These are phyloP conservation scores for Penicillium malachiteum DNA, from an alignment of 495 filamentous ascomycete genomes.

Conservation along the genomic window DNA sequence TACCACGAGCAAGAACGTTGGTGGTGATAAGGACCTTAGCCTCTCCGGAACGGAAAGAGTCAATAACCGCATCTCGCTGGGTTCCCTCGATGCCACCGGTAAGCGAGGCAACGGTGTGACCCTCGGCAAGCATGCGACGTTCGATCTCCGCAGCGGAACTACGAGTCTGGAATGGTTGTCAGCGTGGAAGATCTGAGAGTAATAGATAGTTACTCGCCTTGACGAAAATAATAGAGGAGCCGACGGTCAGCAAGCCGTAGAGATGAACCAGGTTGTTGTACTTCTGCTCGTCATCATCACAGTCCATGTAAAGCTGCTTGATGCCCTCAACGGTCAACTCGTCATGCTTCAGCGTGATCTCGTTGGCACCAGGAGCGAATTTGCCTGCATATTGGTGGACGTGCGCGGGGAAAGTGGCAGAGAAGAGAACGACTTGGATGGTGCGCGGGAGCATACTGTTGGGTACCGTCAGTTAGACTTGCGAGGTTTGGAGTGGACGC, in stretches of 20 bases:
- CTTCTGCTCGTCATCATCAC: constrained; percentile 73
- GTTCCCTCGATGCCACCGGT: constrained; percentile 81
- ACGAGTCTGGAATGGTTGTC: constrained; percentile 58
- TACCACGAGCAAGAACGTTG: constrained; percentile 94
- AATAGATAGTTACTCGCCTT: constrained; percentile 52
- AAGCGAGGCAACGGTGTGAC: constrained; percentile 85
- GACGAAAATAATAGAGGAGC: constrained; percentile 97
- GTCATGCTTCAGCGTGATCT: constrained; percentile 82
- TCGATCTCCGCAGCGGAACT: constrained; percentile 80
- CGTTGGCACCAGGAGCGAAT: constrained; percentile 82
- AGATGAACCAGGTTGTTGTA: constrained; percentile 85
- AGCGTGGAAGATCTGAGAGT: constrained; percentile 9
- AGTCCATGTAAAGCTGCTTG: constrained; percentile 95
- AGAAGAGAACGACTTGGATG: constrained; percentile 89
- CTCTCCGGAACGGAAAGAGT: constrained; percentile 78
- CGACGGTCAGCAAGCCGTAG: constrained; percentile 92
- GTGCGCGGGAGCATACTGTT: constrained; percentile 63
- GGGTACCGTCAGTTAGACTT: neutral
- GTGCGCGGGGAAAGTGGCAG: constrained; percentile 87
- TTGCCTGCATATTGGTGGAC: constrained; percentile 75
- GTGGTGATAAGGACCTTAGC: constrained; percentile 99
- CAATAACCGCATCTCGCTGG: constrained; percentile 81
- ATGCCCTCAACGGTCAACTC: constrained; percentile 97
- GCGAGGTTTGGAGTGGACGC: neutral
- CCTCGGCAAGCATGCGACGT: constrained; percentile 78